Base-by-base conservation (phyloP, 495 filamentous ascomycete species). In the Podospora conica region DNA sequence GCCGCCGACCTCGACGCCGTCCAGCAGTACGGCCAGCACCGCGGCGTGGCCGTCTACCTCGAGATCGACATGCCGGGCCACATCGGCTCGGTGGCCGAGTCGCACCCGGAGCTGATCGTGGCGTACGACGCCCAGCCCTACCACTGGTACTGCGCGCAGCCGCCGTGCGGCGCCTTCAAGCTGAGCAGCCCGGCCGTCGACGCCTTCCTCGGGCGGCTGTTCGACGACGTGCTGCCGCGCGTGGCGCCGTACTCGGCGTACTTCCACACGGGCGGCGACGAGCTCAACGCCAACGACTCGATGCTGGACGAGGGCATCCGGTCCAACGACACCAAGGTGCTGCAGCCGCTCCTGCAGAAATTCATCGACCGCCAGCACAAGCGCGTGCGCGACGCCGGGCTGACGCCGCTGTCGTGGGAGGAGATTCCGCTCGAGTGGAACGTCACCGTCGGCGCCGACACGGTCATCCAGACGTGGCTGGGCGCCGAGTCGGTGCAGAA, bases 61-160 rank as follows among this genome's bases (percentile, higher is more conserved):
- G 91, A 94, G 75, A 90, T 91, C 65, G 91, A 95, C 69, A 88
- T 88, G 82, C 91, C 91, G 8, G 91, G 91, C 25, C 91, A 95
- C 75, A 91, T 90, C 11, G 83, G 87, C 1, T 71, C 83, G 20
- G 87, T 90, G 55, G 80, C 79, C 28, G 78, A 81, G 55, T 80
- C 86, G 8, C 84, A 90, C 71, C 91, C 91, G 3, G 87, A 92
- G 0, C 80, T 95, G 4, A 88, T 93, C 65, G 81, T 89, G 3
- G 91, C 89, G 3, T 88, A 84, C 75, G 85, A 92, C 68, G 81
- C 82, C 8, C 78, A 85, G 60, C 90, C 91, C 3, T 93, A 90
- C 84, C 66, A 79, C 40, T 83, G 73, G 56, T 93, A 88, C 73
- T 87, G 86, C 67, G 84, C 83, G 1, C 87, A 95, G 73, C 91